Percentiles rank a stretch among this genome's conserved stretches.
Conservation (phyloP, 345 rosid genomes). For the Jatropha curcas region DNA sequence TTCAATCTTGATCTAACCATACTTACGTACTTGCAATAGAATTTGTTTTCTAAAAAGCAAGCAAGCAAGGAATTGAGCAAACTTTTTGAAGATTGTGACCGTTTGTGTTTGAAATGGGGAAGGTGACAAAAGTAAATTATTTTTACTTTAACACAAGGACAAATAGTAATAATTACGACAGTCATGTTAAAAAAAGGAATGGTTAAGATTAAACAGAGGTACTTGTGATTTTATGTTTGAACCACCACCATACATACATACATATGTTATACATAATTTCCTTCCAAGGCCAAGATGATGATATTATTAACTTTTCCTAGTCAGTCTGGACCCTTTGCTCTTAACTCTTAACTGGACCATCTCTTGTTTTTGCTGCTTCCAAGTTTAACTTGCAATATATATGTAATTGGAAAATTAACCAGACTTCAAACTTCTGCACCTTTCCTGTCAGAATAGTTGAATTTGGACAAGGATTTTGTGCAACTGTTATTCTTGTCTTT, state of each 20-base stretch:
- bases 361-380: neutral
- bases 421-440: too few species aligned
- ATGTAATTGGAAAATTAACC: too few species aligned
- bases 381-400: too few species aligned
- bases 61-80: too few species aligned
- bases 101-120: constrained; percentile 1
- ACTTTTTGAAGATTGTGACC: too few species aligned
- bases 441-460: constrained; percentile 29
- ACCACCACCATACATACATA: constrained; percentile 15
- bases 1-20: neutral
- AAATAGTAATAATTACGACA: constrained; percentile 19
- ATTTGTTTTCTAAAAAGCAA: neutral
- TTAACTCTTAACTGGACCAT: neutral
- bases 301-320: constrained; percentile 17
- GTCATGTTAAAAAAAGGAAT: constrained; percentile 6
- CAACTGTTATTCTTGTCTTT: constrained; percentile 23
- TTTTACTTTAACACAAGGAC: neutral
- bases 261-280: too few species aligned
- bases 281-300: neutral
- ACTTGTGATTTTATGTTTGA: neutral
- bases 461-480: constrained; percentile 19
- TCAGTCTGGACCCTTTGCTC: neutral
- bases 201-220: constrained; percentile 17
- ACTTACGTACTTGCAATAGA: neutral
- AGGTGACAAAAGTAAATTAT: constrained; percentile 9